phyloP scores from a whole-genome alignment of 1,284 basidiomycete species.

The Pholiota adiposa region DNA sequence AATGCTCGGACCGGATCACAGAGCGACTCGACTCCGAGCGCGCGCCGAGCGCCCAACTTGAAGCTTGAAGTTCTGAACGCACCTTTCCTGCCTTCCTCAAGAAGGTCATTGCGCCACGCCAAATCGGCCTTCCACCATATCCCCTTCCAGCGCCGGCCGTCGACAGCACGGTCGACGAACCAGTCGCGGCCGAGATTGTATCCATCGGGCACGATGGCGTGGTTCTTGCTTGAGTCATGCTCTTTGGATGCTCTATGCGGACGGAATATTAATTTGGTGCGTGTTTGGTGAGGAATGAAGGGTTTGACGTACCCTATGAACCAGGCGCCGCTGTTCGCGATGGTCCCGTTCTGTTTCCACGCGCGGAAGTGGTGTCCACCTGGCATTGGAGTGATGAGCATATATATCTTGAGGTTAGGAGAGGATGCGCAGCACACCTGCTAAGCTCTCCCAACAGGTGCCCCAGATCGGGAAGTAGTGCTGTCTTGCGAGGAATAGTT shows the following conservation, averaged over 20 bases:
- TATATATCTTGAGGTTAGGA: too few relatives aligned
- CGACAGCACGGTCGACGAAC: constrained; percentile 66
- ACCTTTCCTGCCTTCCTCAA: constrained; percentile 70
- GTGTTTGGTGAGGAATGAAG: neutral
- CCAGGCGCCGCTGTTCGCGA: constrained; percentile 66
- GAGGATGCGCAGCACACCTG: too few relatives aligned
- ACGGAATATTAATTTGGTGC: neutral
- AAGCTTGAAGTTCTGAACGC: too few relatives aligned
- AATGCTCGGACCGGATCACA: neutral
- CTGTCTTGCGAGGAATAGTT: constrained; percentile 69
- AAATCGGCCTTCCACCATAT: constrained; percentile 75
- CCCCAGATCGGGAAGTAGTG: constrained; percentile 69
- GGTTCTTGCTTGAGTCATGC: constrained; percentile 65
- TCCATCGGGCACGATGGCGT: constrained; percentile 74
- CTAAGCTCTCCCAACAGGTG: constrained; percentile 74
- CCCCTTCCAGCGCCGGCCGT: constrained; percentile 62
- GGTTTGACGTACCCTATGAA: constrained; percentile 64
- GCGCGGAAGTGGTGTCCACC: constrained; percentile 70
- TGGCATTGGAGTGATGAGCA: too few relatives aligned
- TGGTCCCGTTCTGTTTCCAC: constrained; percentile 74
- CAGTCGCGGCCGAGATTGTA: constrained; percentile 81
- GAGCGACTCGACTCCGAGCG: too few relatives aligned
- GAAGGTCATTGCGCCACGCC: constrained; percentile 69
- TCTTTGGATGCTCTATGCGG: constrained; percentile 70
- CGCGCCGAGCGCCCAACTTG: neutral